Evolutionary conservation across 768 basidiomycete species (phyloP).

Genomic region (Obba rivulosa): DNA sequence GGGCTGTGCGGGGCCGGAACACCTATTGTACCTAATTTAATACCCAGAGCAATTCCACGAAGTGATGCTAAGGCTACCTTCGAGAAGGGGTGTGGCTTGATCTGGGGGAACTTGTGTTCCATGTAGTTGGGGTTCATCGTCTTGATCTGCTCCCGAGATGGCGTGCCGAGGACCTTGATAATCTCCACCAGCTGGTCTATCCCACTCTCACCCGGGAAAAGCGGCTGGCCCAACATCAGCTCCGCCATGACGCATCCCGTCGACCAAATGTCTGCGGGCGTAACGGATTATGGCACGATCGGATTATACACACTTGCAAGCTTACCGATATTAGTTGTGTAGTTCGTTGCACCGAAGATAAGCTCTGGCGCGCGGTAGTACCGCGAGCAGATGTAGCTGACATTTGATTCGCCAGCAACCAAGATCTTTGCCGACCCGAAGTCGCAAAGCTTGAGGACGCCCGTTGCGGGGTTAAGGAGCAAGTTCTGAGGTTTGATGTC

Average conservation of each 20-base stretch:
- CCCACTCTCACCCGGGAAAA: constrained; percentile 98
- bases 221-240: constrained; percentile 96
- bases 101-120: constrained; percentile 99
- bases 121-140: constrained; percentile 99
- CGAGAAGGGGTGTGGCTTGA: constrained; percentile 98
- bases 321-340: constrained; percentile 97
- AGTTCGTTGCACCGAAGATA: constrained; percentile 99
- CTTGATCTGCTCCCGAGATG: constrained; percentile 99
- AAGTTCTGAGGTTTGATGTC: constrained; percentile 99
- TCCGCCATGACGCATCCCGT: constrained; percentile 99
- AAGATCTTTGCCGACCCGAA: constrained; percentile 99
- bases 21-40: constrained; percentile 48
- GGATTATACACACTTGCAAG: too few relatives aligned
- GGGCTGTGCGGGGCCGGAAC: constrained; percentile 94
- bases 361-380: constrained; percentile 99
- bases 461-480: constrained; percentile 93
- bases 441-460: constrained; percentile 96
- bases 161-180: constrained; percentile 98
- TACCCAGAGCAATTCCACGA: constrained; percentile 6
- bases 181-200: constrained; percentile 99
- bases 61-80: constrained; percentile 53
- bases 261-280: constrained; percentile 87
- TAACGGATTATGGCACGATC: too few relatives aligned
- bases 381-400: constrained; percentile 98
- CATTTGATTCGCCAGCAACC: constrained; percentile 96